Base-by-base conservation (phyloP, 139 green algal species). In the Parachlorella kessleri region DNA sequence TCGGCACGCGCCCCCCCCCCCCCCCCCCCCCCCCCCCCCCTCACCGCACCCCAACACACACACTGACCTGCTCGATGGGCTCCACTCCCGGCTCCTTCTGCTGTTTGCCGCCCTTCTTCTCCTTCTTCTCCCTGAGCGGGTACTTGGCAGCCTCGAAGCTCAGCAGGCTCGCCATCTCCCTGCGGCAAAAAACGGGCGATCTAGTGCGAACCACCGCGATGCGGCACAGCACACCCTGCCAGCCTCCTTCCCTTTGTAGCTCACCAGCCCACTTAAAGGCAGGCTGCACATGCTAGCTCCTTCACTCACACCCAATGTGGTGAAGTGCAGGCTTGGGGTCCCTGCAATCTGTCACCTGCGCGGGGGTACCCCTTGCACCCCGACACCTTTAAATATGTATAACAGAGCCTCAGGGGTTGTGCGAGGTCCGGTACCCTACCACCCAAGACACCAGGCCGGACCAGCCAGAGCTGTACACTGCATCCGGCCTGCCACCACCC, bases 91-190 rank as follows among this genome's bases (percentile, higher is more conserved):
- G 41, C 21, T 73, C 80, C n/a, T n/a, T 36, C 40, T 21, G 63
- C 35, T 26, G 35, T 23, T 79, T 64, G 66, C 54, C 37, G 38
- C 71, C 66, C 79, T 88, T 86, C 64, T 86, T 86, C 36, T 82
- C 70, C 66, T 83, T 78, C 30, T 38, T 80, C 70, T 81, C 82
- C 55, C 82, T 83, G 26, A 88, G 26, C 0, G 93, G 93, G 81
- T 94, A 93, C 66, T 90, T 90, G 28, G 72, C 77, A 2, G 85
- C 83, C 40, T 98, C 94, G 70, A 94, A 90, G 33, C 82, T 36
- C 63, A 97, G 73, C 42, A 97, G 82, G 28, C 77, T 55, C 9
- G 75, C 36, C 80, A 96, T 55, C 88, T 97, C 94, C 3, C 67
- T 33, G 28, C 28, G 26, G 9, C 9, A 18, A 9, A 69, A 33